phyloP scores from a whole-genome alignment of 1,139 yeast genomes.

The Pneumocystis canis region DNA sequence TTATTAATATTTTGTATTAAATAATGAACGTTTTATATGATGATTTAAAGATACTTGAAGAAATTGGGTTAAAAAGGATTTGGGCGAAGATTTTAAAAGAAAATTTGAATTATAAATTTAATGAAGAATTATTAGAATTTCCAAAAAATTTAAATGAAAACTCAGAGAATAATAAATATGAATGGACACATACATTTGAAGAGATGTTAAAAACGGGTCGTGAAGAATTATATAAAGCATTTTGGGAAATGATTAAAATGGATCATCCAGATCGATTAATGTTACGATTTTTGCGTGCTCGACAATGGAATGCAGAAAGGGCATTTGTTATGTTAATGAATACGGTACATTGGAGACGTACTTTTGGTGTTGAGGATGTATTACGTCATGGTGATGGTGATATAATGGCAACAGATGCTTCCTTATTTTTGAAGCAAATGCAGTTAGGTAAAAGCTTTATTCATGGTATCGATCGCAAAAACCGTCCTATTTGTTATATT shows the following conservation, averaged over 20 bases:
- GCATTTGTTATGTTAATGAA: slow-evolving; percentile 48
- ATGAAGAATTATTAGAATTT: too few species aligned
- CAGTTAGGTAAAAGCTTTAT: slow-evolving; percentile 45
- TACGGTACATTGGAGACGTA: slow-evolving; percentile 54
- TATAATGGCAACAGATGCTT: slow-evolving; percentile 26
- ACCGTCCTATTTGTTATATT: slow-evolving; percentile 56
- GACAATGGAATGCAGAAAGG: slow-evolving; percentile 55
- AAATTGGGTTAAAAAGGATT: too few species aligned
- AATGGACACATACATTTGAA: neutral
- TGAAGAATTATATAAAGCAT: slow-evolving; percentile 20
- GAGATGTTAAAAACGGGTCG: neutral
- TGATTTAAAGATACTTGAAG: too few species aligned
- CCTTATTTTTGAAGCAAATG: slow-evolving; percentile 31
- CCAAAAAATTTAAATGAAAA: too few species aligned
- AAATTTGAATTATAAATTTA: too few species aligned
- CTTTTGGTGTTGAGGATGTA: slow-evolving; percentile 39
- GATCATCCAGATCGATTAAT: slow-evolving; percentile 60
- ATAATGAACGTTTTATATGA: too few species aligned
- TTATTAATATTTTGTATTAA: too few species aligned
- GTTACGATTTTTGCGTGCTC: slow-evolving; percentile 54
- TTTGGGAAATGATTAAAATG: slow-evolving; percentile 37
- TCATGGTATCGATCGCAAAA: slow-evolving; percentile 47
- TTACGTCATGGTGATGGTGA: slow-evolving; percentile 48
- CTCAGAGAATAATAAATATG: neutral
- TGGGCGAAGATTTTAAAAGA: too few species aligned